Conservation (phyloP, 1,284 basidiomycete genomes). For the Fomitiporia mediterranea region DNA sequence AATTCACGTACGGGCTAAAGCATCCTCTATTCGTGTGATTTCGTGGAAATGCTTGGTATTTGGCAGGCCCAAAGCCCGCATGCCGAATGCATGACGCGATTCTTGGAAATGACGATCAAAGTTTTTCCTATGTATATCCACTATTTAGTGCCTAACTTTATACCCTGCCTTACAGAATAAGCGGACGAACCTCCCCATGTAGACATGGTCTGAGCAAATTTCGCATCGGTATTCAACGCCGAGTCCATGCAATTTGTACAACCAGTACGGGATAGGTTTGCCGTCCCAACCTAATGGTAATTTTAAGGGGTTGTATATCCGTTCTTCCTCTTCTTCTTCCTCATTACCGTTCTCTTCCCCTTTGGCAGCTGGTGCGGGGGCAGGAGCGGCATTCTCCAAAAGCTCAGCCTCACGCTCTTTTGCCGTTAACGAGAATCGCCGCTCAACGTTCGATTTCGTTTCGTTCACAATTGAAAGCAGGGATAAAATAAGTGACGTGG, state of each 20-base stretch:
- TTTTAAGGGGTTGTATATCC: conserved; percentile 97
- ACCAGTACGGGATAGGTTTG: conserved; percentile 97
- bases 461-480: conserved; percentile 74
- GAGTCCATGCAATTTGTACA: conserved; percentile 96
- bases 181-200: conserved; percentile 78
- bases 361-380: conserved; percentile 44
- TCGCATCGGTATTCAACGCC: conserved; percentile 98
- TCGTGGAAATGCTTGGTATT: conserved; percentile 99
- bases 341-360: conserved; percentile 46
- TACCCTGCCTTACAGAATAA: conserved; percentile 21
- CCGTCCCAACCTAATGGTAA: conserved; percentile 97
- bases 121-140: conserved; percentile 80
- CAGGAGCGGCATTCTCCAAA: conserved; percentile 72
- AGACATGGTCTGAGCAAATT: conserved; percentile 94
- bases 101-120: conserved; percentile 96
- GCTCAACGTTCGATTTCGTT: conserved; percentile 94
- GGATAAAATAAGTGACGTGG: conserved; percentile 59
- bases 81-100: conserved; percentile 95
- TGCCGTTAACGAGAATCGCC: conserved; percentile 92
- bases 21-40: conserved; percentile 96
- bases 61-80: conserved; percentile 95
- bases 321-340: conserved; percentile 90
- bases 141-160: no score
- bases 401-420: conserved; percentile 93
- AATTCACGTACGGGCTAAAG: conserved; percentile 71